Percentiles rank a stretch among this genome's conserved stretches.
Conservation (phyloP, 2,329 filamentous ascomycete genomes). For the Fusarium napiforme region DNA sequence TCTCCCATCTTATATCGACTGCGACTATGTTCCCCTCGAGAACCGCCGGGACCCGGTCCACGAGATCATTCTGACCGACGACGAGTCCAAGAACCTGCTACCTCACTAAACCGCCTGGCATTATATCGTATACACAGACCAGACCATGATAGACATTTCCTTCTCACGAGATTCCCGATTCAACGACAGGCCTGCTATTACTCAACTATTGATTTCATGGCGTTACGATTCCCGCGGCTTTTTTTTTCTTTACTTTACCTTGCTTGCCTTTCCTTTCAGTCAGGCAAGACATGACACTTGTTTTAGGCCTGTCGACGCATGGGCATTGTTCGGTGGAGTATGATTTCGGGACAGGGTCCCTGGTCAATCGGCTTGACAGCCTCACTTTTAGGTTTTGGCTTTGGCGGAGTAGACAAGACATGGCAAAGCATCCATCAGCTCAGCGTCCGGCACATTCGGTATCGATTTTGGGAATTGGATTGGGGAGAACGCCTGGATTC, state of each 20-base stretch:
- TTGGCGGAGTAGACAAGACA: constrained; percentile 43
- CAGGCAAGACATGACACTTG: constrained; percentile 25
- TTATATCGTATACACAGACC: constrained; percentile 32
- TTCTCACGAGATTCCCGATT: constrained; percentile 44
- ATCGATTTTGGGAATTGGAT: constrained; percentile 31
- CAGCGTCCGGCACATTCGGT: constrained; percentile 26
- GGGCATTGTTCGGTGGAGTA: constrained; percentile 42
- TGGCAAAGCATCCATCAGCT: constrained; percentile 41
- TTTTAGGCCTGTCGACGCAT: constrained; percentile 22
- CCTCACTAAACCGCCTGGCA: constrained; percentile 62
- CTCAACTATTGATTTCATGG: constrained; percentile 25
- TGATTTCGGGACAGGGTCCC: constrained; percentile 37
- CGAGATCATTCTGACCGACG: constrained; percentile 81
- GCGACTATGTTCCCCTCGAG: constrained; percentile 79
- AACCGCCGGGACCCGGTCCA: constrained; percentile 80
- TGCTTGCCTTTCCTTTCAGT: constrained; percentile 2
- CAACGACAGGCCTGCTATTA: constrained; percentile 24
- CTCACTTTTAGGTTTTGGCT: constrained; percentile 41
- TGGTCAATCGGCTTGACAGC: constrained; percentile 40
- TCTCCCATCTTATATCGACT: constrained; percentile 80
- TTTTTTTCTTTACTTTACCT: neutral
- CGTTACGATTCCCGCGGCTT: constrained; percentile 34
- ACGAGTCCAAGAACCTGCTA: constrained; percentile 76
- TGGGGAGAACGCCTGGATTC: constrained; percentile 25
- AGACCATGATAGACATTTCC: constrained; percentile 43